These are phyloP conservation scores for Amanita fuliginea DNA, from an alignment of 768 basidiomycete species.

Conservation along the genomic window DNA sequence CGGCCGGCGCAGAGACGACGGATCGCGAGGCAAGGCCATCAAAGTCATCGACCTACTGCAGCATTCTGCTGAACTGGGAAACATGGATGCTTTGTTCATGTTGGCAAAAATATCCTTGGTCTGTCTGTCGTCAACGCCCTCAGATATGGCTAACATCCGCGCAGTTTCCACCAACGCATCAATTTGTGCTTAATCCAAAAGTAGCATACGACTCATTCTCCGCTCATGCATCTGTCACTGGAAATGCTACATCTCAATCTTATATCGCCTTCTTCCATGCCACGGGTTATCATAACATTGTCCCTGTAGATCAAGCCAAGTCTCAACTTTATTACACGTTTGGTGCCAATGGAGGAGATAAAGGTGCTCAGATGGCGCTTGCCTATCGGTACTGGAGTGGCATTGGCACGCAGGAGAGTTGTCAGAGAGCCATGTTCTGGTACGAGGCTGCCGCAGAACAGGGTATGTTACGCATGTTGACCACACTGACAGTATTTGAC, in stretches of 20 bases:
- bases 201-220: conserved; percentile 55
- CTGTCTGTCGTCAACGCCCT: conserved; percentile 13
- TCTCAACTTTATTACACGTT: conserved; percentile 93
- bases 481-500: conserved; percentile 1
- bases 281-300: conserved; percentile 64
- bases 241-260: conserved; percentile 82
- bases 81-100: conserved; percentile 60
- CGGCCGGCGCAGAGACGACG: conserved; percentile 46
- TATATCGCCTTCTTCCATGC: conserved; percentile 82
- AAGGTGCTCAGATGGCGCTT: conserved; percentile 85
- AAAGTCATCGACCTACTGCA: conserved; percentile 75
- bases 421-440: conserved; percentile 74
- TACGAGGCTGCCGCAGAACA: conserved; percentile 86
- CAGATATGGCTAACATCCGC: not conserved
- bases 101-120: conserved; percentile 62
- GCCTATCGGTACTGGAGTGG: conserved; percentile 95
- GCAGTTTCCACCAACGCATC: conserved; percentile 64
- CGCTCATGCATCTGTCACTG: conserved; percentile 54
- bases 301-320: conserved; percentile 60
- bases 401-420: conserved; percentile 83
- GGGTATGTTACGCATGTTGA: conserved; percentile 28
- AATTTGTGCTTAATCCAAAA: conserved; percentile 51
- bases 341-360: conserved; percentile 78
- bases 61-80: conserved; percentile 72
- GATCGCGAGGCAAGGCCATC: conserved; percentile 58